A percentile compares a stretch with the other conserved stretches of the same genome.
Evolutionary conservation across 2,329 filamentous ascomycete genomes (phyloP).

Genomic region (Boeremia exigua): DNA sequence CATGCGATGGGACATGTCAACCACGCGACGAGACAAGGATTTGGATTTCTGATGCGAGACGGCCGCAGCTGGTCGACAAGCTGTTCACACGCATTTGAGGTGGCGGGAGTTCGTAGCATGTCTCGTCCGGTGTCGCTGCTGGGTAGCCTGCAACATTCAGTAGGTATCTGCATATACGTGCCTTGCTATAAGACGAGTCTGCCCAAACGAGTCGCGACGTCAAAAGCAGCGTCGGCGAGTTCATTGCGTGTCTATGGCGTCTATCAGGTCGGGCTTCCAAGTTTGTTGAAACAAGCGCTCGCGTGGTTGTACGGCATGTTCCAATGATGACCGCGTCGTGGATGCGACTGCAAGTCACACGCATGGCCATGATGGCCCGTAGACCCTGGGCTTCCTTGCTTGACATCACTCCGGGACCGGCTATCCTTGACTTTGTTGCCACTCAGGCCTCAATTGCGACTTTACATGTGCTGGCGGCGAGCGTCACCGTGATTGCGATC

Average conservation of each 20-base stretch:
- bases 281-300: constrained; percentile 14
- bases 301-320: constrained; percentile 2
- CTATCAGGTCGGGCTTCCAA: not conserved
- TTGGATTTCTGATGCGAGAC: constrained; percentile 6
- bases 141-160: constrained; percentile 2
- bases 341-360: constrained; percentile 11
- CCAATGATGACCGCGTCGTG: constrained; percentile 2
- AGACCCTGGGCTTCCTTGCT: constrained; percentile 8
- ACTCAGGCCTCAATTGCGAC: constrained; percentile 13
- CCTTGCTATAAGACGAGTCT: not conserved
- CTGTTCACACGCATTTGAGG: constrained; percentile 13
- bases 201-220: not conserved
- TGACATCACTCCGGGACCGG: constrained; percentile 17
- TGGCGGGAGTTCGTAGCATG: constrained; percentile 3
- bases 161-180: not conserved
- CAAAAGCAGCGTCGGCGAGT: not conserved
- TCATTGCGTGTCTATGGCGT: not conserved
- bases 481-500: constrained; percentile 34
- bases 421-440: constrained; percentile 18
- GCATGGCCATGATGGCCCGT: not conserved
- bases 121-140: constrained; percentile 5
- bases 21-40: constrained; percentile 15
- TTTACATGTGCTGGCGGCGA: not conserved
- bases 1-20: constrained; percentile 16
- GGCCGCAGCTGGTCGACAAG: constrained; percentile 5